Percentiles rank a stretch among this genome's conserved stretches.
phyloP scores from a whole-genome alignment of 1,139 yeast genomes.

The Suhomyces panamericanus region DNA sequence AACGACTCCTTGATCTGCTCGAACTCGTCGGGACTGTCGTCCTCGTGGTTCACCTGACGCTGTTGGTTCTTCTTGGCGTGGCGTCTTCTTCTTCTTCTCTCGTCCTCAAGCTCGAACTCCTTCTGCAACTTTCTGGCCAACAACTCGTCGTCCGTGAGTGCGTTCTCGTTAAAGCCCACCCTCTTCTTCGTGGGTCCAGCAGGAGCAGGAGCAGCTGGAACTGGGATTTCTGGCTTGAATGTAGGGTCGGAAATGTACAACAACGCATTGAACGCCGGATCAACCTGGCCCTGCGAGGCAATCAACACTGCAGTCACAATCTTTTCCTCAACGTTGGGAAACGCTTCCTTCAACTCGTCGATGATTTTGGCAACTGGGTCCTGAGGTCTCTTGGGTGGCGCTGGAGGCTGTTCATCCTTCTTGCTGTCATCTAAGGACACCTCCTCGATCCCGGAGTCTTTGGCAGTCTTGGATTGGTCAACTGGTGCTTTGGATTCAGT shows the following conservation, averaged over 20 bases:
- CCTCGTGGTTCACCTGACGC: slow-evolving; percentile 25
- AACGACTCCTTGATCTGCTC: slow-evolving; percentile 71
- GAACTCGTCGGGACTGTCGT: slow-evolving; percentile 55
- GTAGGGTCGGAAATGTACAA: slow-evolving; percentile 78
- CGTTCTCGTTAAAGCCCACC: slow-evolving; percentile 12
- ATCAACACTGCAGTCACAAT: slow-evolving; percentile 76
- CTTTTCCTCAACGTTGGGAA: slow-evolving; percentile 72
- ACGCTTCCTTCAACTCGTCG: slow-evolving; percentile 70
- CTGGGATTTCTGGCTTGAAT: slow-evolving; percentile 61
- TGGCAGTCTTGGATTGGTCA: neutral
- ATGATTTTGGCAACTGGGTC: slow-evolving; percentile 56
- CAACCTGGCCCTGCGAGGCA: slow-evolving; percentile 79
- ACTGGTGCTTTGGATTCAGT: neutral
- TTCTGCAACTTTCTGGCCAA: slow-evolving; percentile 81
- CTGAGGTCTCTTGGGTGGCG: slow-evolving; percentile 70
- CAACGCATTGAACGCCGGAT: slow-evolving; percentile 86
- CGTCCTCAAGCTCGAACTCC: slow-evolving; percentile 57
- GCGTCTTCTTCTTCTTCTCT: slow-evolving; percentile 22
- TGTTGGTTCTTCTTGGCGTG: slow-evolving; percentile 22
- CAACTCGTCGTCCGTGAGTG: slow-evolving; percentile 71
- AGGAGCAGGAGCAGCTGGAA: slow-evolving; percentile 17
- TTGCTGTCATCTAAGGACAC: slow-evolving; percentile 16
- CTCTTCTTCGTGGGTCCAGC: slow-evolving; percentile 2
- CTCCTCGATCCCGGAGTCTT: slow-evolving; percentile 13
- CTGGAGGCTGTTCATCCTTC: slow-evolving; percentile 38